Base-by-base conservation (phyloP, 306 rosid species). In the Castanea crenata region DNA sequence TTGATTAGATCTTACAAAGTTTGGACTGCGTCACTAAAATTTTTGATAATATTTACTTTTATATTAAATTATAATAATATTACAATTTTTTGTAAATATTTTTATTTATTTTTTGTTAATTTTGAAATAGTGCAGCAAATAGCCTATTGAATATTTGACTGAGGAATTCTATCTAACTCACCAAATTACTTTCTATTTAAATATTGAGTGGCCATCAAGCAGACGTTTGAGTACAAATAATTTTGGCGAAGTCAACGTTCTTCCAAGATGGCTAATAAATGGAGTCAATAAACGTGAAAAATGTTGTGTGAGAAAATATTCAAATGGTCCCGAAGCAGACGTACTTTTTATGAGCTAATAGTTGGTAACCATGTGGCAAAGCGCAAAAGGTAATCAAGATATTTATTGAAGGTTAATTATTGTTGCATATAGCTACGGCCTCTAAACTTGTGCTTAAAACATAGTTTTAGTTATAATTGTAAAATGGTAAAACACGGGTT, bases 181-280 rank as follows among this genome's bases (percentile, higher is more conserved):
- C 73, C 32, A 54, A 54, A 46, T 13, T 0, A 19, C 54, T 49
- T 49, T 49, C 49, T 63, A 51, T 74, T 41, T 1, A 15, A 21
- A 31, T 29, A 38, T n/a, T 7, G 55, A 70, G 27, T 83, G 71
- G 74, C 31, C 44, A 56, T 78, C 23, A 83, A 35, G 25, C 18
- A 63, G 2, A 49, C 35, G 5, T 31, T 67, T 2, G 35, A 44
- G 18, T 20, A 59, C n/a, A 44, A 44, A 72, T n/a, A 15, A 31
- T 23, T 46, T 68, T 55, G 15, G 46, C 7, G 10, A 56, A 67
- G 79, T 78, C 79, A 74, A 75, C 69, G 52, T 61, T 21, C 1
- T 49, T 72, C 65, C 71, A 49, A 49, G 54, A 14, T 2, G 15
- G 72, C 72, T 46, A 67, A 67, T 0, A 67, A 46, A 18, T 5